Base-by-base conservation (phyloP, 2,329 filamentous ascomycete genomes). In the Alternaria tenuissima region DNA sequence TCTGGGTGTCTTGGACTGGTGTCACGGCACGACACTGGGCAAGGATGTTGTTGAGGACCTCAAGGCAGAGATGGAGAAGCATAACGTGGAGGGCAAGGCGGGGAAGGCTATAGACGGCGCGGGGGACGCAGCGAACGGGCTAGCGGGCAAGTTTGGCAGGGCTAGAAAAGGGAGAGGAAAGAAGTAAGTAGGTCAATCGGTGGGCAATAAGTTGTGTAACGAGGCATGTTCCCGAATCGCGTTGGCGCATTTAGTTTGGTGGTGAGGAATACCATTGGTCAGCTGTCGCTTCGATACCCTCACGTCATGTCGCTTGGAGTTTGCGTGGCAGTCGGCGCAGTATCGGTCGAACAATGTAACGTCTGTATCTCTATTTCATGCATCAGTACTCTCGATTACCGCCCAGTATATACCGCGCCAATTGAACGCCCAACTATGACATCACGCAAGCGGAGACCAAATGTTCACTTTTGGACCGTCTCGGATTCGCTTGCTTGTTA, bases 31-130 rank as follows among this genome's bases (percentile, higher is more conserved):
- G 56, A 81, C 73, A 52, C 67, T 77, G 53, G 82, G 88, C 83
- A 28, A 90, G 86, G 82, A 87, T 68, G 81, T 87, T 4, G 75
- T 85, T 18, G 82, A 84, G 51, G 85, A 88, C 71, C 68, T 87
- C 20, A 82, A 81, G 52, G 82, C 82, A 30, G 86, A 88, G 74
- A 84, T 83, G 24, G 81, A 85, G 49, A 87, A 86, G 76, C 84
- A 86, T 72, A 77, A 82, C 47, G 75, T 87, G 7, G 81, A 82
- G 70, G 82, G 79, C 32, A 75, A 76, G 49, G 69, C 77, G 28
- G 74, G 75, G 3, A 75, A 71, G 38, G 78, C 78, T 5, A 76
- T 79, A 39, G 71, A 76, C 56, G 68, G 71, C 16, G 78, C 71
- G 11, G 69, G 70, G 8, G 67, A 71, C n/a, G 67, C 67, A 39